These are phyloP conservation scores for Ocimum tenuiflorum DNA, from an alignment of 257 asterid species.

Conservation along the genomic window DNA sequence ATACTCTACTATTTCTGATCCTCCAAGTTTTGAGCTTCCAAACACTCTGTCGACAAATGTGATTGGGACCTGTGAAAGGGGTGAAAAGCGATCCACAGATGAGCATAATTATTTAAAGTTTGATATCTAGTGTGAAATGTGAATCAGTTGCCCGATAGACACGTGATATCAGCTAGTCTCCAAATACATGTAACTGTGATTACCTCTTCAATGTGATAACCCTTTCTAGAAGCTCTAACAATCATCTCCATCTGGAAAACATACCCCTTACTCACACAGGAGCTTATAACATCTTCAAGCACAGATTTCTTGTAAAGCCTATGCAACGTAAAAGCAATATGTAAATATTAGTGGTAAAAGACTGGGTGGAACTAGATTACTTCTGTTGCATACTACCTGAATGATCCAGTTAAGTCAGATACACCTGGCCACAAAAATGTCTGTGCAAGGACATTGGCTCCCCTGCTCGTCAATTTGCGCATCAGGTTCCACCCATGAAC, in stretches of 20 bases:
- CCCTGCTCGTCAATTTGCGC: slow-evolving; percentile 98
- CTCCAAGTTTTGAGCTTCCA: slow-evolving; percentile 93
- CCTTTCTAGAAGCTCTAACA: slow-evolving; percentile 89
- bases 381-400: slow-evolving; percentile 51
- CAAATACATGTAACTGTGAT: slow-evolving; percentile 2
- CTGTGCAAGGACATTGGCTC: slow-evolving; percentile 89
- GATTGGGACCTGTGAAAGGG: slow-evolving; percentile 69
- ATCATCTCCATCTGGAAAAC: slow-evolving; percentile 99
- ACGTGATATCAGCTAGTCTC: neutral
- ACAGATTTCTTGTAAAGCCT: too few relatives aligned
- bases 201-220: slow-evolving; percentile 91
- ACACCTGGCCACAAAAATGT: slow-evolving; percentile 62
- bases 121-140: neutral
- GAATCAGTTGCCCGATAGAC: neutral
- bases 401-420: slow-evolving; percentile 95
- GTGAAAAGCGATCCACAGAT: too few relatives aligned
- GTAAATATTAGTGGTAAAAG: neutral
- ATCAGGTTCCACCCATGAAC: slow-evolving; percentile 96
- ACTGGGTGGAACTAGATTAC: neutral
- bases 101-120: too few relatives aligned
- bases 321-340: too few relatives aligned
- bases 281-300: slow-evolving; percentile 44
- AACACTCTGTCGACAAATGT: slow-evolving; percentile 91
- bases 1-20: slow-evolving; percentile 92
- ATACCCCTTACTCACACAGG: slow-evolving; percentile 92